A percentile compares a stretch with the other conserved stretches of the same genome.
These are phyloP conservation scores for Scutellaria minor DNA, from an alignment of 257 asterid genomes.

Conservation along the genomic window DNA sequence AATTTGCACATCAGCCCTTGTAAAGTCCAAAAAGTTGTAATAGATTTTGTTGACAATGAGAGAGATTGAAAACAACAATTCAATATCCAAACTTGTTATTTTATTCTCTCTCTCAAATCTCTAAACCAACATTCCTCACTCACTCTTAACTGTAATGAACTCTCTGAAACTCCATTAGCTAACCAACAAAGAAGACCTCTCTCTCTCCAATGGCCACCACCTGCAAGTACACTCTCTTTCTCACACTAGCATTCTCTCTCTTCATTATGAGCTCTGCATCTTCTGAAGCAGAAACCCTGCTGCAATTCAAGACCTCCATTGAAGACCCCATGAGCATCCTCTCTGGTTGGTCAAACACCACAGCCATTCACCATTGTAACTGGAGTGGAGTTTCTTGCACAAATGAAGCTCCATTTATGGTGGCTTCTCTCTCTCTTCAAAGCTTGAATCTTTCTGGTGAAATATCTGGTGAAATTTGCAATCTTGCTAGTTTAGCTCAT, in stretches of 20 bases:
- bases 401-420: conserved; percentile 39
- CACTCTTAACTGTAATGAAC: conserved; percentile 24
- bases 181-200: conserved; percentile 29
- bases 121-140: conserved; percentile 32
- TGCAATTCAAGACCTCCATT: conserved; percentile 72
- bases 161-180: conserved; percentile 30
- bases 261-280: conserved; percentile 43
- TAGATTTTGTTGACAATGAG: conserved; percentile 32
- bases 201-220: conserved; percentile 60
- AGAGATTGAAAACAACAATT: conserved; percentile 35
- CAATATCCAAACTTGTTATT: conserved; percentile 32
- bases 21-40: background rate
- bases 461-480: conserved; percentile 70
- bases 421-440: conserved; percentile 65
- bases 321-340: conserved; percentile 63
- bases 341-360: conserved; percentile 63
- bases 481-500: conserved; percentile 54
- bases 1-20: conserved; percentile 29
- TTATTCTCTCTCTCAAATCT: conserved; percentile 38
- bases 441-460: conserved; percentile 80
- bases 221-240: conserved; percentile 44
- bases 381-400: conserved; percentile 89
- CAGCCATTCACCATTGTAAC: conserved; percentile 64
- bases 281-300: conserved; percentile 69
- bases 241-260: conserved; percentile 48